These are phyloP conservation scores for Magnolia kwangsiensis DNA, from an alignment of 164 flowering plant genomes.

Conservation along the genomic window DNA sequence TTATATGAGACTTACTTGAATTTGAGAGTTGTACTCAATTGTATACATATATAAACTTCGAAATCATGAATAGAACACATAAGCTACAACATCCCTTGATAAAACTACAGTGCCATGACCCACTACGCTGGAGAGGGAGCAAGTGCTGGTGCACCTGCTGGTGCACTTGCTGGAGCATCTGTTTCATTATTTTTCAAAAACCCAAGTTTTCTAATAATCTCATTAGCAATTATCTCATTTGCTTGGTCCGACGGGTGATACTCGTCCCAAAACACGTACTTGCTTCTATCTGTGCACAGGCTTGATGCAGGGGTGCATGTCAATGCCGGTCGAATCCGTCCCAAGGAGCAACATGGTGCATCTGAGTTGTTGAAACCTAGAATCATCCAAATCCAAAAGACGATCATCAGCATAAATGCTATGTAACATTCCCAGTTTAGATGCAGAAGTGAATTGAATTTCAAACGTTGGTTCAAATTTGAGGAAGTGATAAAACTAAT, in stretches of 20 bases:
- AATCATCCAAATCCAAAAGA: background rate
- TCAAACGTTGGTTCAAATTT: no score
- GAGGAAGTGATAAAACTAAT: no score
- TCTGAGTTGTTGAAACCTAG: slow-evolving; percentile 81
- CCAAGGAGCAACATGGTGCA: slow-evolving; percentile 85
- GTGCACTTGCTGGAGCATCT: background rate
- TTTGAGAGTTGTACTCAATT: no score
- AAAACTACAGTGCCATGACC: background rate
- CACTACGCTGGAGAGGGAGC: background rate
- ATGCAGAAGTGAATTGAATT: no score
- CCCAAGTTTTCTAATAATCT: slow-evolving; percentile 64
- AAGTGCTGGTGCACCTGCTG: background rate
- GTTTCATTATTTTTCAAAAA: slow-evolving; percentile 26
- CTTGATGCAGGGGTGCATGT: slow-evolving; percentile 82
- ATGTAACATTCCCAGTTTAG: no score
- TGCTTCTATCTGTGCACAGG: slow-evolving; percentile 78
- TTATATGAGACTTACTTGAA: no score
- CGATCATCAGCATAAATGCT: background rate
- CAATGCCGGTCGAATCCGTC: slow-evolving; percentile 70
- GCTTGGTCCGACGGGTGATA: slow-evolving; percentile 90
- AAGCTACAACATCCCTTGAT: background rate
- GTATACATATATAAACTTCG: background rate
- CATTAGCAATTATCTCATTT: slow-evolving; percentile 74
- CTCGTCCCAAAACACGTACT: slow-evolving; percentile 97
- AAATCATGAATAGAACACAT: background rate